Conservation (phyloP, 2,329 filamentous ascomycete genomes). For the Xylaria sp. region DNA sequence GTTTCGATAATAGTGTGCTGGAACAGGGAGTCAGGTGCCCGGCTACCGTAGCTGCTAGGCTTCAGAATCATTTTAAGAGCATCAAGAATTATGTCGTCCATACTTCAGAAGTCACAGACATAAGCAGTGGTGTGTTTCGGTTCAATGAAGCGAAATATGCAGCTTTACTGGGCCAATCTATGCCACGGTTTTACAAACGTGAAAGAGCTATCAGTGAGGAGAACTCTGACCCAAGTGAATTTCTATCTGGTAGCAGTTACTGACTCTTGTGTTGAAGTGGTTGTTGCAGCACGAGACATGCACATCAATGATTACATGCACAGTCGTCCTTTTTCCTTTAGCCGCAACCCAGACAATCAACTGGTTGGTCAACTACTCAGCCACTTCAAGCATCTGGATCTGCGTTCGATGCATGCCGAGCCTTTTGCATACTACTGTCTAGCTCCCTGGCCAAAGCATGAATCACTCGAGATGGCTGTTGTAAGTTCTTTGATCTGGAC, state of each 20-base stretch:
- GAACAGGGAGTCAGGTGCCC: background rate
- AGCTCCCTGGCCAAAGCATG: constrained; percentile 8
- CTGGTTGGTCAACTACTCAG: background rate
- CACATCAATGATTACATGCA: constrained; percentile 7
- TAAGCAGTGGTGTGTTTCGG: background rate
- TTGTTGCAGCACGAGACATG: constrained; percentile 8
- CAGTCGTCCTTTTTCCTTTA: constrained; percentile 2
- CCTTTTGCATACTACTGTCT: constrained; percentile 21
- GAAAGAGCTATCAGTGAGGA: constrained; percentile 10
- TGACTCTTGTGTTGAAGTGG: constrained; percentile 13
- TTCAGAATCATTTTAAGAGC: constrained; percentile 7
- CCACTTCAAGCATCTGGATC: background rate
- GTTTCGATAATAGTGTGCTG: background rate
- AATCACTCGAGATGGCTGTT: background rate
- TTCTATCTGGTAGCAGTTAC: background rate
- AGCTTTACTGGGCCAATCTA: constrained; percentile 4
- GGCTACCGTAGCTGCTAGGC: background rate
- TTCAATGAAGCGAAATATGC: background rate
- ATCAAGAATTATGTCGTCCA: background rate
- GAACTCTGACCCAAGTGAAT: background rate
- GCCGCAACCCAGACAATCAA: background rate
- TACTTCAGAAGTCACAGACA: background rate
- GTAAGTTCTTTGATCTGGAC: background rate
- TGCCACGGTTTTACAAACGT: background rate
- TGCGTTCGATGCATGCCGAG: background rate